Conservation (phyloP, 2,329 filamentous ascomycete genomes). For the Colletotrichum coccodes region DNA sequence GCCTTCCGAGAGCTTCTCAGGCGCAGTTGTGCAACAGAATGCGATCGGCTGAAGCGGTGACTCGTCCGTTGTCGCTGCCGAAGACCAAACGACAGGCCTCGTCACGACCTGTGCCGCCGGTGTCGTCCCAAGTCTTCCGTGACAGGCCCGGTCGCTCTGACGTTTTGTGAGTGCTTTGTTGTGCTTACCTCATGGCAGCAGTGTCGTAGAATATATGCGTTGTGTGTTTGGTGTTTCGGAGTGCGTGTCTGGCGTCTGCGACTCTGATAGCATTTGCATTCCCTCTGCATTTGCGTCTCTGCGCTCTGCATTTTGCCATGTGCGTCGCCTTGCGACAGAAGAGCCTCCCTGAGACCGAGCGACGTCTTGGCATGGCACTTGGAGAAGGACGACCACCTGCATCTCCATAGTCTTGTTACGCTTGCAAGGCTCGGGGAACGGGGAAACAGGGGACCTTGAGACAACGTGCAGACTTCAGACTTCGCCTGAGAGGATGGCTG, state of each 20-base stretch:
- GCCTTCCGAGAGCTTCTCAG: slow-evolving; percentile 30
- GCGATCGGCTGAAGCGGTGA: slow-evolving; percentile 29
- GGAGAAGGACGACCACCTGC: slow-evolving; percentile 4
- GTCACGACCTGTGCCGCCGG: slow-evolving; percentile 14
- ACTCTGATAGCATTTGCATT: slow-evolving; percentile 1
- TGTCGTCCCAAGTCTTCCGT: slow-evolving; percentile 27
- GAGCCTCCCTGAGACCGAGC: slow-evolving; percentile 27
- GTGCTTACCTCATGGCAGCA: background rate
- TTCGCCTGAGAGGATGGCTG: slow-evolving; percentile 24
- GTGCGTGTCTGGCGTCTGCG: slow-evolving; percentile 2
- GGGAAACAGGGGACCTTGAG: slow-evolving; percentile 27
- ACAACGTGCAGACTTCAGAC: slow-evolving; percentile 27
- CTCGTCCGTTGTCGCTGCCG: slow-evolving; percentile 23
- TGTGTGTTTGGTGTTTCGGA: background rate
- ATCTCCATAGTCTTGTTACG: background rate
- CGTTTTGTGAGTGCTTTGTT: slow-evolving; percentile 12
- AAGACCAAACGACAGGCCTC: slow-evolving; percentile 13
- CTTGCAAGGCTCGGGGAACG: slow-evolving; percentile 20
- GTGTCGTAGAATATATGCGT: background rate
- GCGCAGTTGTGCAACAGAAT: slow-evolving; percentile 25
- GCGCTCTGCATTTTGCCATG: slow-evolving; percentile 26
- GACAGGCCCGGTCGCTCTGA: slow-evolving; percentile 20
- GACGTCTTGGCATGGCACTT: slow-evolving; percentile 11
- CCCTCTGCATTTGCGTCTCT: slow-evolving; percentile 6
- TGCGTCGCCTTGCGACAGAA: slow-evolving; percentile 20